These are phyloP conservation scores for Fusarium sp. DNA, from an alignment of 2,329 filamentous ascomycete genomes.

Conservation along the genomic window DNA sequence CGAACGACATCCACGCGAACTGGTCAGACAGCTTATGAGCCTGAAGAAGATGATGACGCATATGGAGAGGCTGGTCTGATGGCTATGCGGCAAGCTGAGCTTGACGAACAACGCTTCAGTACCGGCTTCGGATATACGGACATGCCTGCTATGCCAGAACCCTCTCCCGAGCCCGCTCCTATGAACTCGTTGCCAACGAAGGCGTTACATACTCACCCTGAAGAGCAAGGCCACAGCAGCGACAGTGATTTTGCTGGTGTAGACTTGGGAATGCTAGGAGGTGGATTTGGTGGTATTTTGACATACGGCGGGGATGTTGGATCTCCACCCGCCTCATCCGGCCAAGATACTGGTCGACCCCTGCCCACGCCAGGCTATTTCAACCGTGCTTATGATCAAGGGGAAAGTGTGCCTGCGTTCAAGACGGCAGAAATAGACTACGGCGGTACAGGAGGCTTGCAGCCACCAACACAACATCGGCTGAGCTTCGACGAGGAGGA, in stretches of 20 bases:
- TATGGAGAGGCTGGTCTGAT: conserved; percentile 86
- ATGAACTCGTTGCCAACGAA: conserved; percentile 50
- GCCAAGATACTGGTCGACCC: conserved; percentile 57
- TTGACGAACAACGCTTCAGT: conserved; percentile 70
- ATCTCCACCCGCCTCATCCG: conserved; percentile 51
- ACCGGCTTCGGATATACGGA: conserved; percentile 46
- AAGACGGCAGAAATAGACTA: conserved; percentile 81
- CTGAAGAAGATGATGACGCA: conserved; percentile 76
- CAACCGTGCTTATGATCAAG: conserved; percentile 37
- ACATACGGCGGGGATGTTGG: conserved; percentile 60
- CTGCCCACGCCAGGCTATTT: conserved; percentile 57
- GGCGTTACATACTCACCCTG: conserved; percentile 57
- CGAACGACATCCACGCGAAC: conserved; percentile 35
- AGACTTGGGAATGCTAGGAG: conserved; percentile 79
- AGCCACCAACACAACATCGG: conserved; percentile 76
- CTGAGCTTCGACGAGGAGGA: conserved; percentile 95
- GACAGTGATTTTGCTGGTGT: conserved; percentile 76
- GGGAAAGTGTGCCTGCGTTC: conserved; percentile 53
- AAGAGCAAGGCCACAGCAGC: conserved; percentile 63
- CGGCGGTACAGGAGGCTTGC: conserved; percentile 87
- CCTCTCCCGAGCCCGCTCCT: conserved; percentile 28
- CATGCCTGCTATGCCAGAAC: conserved; percentile 43
- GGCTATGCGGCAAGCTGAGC: conserved; percentile 85
- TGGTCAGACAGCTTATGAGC: conserved; percentile 29
- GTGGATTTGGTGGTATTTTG: conserved; percentile 69